Base-by-base conservation (phyloP, 164 flowering plant genomes). In the Nymphaea thermarum region DNA sequence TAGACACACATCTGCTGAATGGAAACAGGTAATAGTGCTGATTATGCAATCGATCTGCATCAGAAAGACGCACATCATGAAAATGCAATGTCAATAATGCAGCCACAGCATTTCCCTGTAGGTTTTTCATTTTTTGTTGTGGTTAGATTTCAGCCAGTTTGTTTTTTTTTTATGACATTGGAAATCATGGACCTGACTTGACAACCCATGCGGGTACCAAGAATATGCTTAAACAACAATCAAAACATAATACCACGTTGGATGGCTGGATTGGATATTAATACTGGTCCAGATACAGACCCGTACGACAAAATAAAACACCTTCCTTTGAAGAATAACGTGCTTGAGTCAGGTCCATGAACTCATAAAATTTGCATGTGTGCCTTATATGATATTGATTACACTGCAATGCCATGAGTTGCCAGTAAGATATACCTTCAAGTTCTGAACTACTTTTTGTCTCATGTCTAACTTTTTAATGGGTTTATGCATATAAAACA, bases 51-150 rank as follows among this genome's bases (percentile, higher is more conserved):
- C 82, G 94, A 90, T 71, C 65, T 91, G 86, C 91, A 90, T 73
- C 93, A 85, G 76, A 90, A 93, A 80, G 98, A 93, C 65, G 93
- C 84, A 69, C 82, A 85, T 73, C 98, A 85, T 77, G 98, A 88
- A 62, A 84, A 79, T 81, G 45, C 84, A 43, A 70, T 84, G 72
- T 83, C 96, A 16, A 84, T 90, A 85, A 90, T 87, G 87, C 92
- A 91, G 67, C 77, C 93, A 55, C 98, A 86, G 73, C 93, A 88
- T 65, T 87, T 86, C 77, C 76, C 90, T 66, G 98, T 90, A 77
- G 78, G 98, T 78, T 25, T 12, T 61, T 7, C 14, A 3, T 68
- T 70, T n/a, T 61, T 61, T 61, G 11, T 8, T n/a, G 64, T 61
- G 55, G 55, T 47, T 47, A 6, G 36, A n/a, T 61, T 61, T 61